Evolutionary conservation across 2,329 filamentous ascomycete species (phyloP), one percentile per base, ranked within the genome.

Genomic region (Passalora sequoiae): DNA sequence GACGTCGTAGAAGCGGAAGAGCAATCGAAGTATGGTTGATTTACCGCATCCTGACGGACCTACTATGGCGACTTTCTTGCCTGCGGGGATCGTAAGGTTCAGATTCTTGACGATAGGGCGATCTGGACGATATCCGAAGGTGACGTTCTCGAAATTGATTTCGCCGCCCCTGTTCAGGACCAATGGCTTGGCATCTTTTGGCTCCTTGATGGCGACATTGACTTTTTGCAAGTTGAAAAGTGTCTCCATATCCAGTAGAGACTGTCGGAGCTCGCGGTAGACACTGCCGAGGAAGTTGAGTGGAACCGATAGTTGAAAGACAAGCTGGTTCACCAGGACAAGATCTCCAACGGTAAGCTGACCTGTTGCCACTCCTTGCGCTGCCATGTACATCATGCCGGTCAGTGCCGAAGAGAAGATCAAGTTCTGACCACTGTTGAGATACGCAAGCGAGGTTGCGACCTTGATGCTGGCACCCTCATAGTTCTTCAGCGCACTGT

Each of bases 271-370:
- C 69, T 98, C 92, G 56, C 92, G 84, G 65, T 98, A 98, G 9
- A 98, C 91, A 10, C 89, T 94, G n/a, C 92, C 92, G 3, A 98
- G 74, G 67, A 98, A 98, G 73, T 98, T 98, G 47, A 98, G 77
- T 0, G 92, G 92, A 3, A 98, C 88, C 0, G 89, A 96, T 4
- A 98, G 81, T 68, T 98, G 92, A 69, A 98, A 98, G 46, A 98
- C 89, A 13, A 98, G 81, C 71, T 97, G 92, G 66, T 98, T 98
- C 55, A 98, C 88, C 87, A 98, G 94, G 62, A 98, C 92, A 22
- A 98, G 75, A 63, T 98, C 94, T 46, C 92, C 92, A 10, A 98
- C 89, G 0, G 91, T 96, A 58, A 98, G 69, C 4, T 74, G 71
- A 10, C 91, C 91, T 3, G 71, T 74, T 1, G 87, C 88, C 1